These are phyloP conservation scores for Auriculariales sp. DNA, from an alignment of 768 basidiomycete species.

Conservation along the genomic window DNA sequence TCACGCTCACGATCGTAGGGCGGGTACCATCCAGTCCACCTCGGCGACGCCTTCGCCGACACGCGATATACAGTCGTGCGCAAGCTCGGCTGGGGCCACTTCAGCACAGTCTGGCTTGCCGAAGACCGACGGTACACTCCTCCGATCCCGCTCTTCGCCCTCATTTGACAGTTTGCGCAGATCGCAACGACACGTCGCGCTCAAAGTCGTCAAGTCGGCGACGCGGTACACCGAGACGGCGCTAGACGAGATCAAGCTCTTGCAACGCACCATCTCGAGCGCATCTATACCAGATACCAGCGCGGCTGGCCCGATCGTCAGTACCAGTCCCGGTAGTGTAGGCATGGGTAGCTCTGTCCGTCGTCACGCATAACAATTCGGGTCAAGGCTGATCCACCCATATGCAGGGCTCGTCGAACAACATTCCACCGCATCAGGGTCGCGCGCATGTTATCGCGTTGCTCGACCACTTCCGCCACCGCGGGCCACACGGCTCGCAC, in stretches of 20 bases:
- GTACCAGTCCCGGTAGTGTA: too few relatives aligned
- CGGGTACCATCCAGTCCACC: slow-evolving; percentile 67
- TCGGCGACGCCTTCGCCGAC: slow-evolving; percentile 72
- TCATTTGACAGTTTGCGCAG: slow-evolving; percentile 23
- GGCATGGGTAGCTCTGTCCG: too few relatives aligned
- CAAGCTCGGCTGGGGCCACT: slow-evolving; percentile 95
- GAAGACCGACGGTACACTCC: slow-evolving; percentile 29
- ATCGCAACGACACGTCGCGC: slow-evolving; percentile 62
- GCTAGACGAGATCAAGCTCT: slow-evolving; percentile 87
- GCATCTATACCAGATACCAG: neutral
- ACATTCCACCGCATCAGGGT: slow-evolving; percentile 68
- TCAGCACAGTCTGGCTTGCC: slow-evolving; percentile 88
- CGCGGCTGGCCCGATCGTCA: too few relatives aligned
- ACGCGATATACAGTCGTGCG: slow-evolving; percentile 75
- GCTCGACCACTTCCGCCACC: slow-evolving; percentile 78
- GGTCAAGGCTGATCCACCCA: slow-evolving; percentile 23
- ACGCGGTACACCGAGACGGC: slow-evolving; percentile 93
- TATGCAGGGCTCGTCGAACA: slow-evolving; percentile 50
- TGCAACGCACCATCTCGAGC: slow-evolving; percentile 16
- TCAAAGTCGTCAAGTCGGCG: slow-evolving; percentile 93
- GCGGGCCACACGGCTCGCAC: slow-evolving; percentile 51
- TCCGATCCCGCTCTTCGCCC: neutral
- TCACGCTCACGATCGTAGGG: slow-evolving; percentile 29
- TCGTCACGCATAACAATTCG: slow-evolving; percentile 14
- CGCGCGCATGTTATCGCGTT: slow-evolving; percentile 73